phyloP scores from a whole-genome alignment of 2,329 filamentous ascomycete genomes.

The Hypoxylon sp. region DNA sequence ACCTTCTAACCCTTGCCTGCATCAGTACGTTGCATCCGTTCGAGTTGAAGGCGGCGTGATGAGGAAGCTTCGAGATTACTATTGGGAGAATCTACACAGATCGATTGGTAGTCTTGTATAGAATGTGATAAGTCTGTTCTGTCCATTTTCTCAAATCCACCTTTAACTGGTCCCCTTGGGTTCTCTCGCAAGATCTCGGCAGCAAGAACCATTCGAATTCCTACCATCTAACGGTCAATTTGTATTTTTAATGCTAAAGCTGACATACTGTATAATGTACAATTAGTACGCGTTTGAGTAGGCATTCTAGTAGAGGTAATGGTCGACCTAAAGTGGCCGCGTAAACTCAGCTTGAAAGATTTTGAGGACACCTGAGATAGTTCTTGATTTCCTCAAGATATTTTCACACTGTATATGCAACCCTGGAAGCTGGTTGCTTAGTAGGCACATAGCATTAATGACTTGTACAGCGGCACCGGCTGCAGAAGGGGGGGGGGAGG shows the following conservation, averaged over 20 bases:
- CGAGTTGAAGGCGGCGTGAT: neutral
- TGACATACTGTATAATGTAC: neutral
- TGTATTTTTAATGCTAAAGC: neutral
- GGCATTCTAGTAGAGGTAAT: neutral
- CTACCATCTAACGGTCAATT: no score
- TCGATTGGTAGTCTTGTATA: neutral
- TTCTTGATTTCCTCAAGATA: neutral
- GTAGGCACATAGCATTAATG: neutral
- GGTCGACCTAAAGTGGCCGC: neutral
- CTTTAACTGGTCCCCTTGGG: neutral
- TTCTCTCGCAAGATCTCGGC: neutral
- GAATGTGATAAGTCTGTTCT: neutral
- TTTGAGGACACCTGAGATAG: neutral
- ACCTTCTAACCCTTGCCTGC: conserved; percentile 8
- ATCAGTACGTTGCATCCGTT: conserved; percentile 10
- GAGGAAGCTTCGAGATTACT: neutral
- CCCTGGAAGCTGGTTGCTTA: neutral
- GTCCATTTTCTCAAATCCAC: neutral
- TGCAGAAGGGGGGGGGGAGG: conserved; percentile 1
- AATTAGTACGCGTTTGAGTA: neutral
- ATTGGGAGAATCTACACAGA: neutral
- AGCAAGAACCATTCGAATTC: neutral
- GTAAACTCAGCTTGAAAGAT: neutral
- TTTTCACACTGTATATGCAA: neutral
- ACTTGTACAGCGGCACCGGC: conserved; percentile 7